These are phyloP conservation scores for Calonectria pseudoreteaudii DNA, from an alignment of 2,329 filamentous ascomycete species.

Conservation along the genomic window DNA sequence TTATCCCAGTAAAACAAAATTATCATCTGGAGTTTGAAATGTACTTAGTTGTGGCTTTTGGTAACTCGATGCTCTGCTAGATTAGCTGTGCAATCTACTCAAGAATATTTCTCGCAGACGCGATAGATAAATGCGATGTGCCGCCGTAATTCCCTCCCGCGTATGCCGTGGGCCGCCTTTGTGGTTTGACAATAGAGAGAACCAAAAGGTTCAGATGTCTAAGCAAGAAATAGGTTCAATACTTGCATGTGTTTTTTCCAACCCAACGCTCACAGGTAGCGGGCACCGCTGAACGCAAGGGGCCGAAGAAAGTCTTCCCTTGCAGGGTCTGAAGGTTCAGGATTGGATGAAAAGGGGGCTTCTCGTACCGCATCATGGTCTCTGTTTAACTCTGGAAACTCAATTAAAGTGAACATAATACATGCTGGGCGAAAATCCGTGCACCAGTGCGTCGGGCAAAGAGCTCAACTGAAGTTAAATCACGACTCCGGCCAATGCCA, in stretches of 20 bases:
- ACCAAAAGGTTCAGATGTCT: background rate
- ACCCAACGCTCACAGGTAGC: background rate
- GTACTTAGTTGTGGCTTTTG: too few relatives aligned
- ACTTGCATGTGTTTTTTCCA: background rate
- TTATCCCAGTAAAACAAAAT: too few relatives aligned
- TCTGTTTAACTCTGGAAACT: background rate
- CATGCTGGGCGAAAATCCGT: background rate
- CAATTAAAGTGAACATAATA: background rate
- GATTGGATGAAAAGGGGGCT: background rate
- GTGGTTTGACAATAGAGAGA: background rate
- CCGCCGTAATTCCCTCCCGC: background rate
- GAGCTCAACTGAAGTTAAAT: background rate
- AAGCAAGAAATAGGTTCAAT: background rate
- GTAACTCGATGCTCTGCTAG: too few relatives aligned
- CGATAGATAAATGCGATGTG: background rate
- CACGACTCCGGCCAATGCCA: background rate
- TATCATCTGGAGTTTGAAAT: too few relatives aligned
- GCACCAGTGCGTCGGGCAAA: background rate
- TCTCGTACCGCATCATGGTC: background rate
- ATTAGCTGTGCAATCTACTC: background rate
- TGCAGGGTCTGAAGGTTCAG: background rate
- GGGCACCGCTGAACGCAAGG: background rate
- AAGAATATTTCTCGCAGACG: background rate
- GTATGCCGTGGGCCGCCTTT: background rate
- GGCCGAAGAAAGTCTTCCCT: too few relatives aligned